Evolutionary conservation across 2,329 filamentous ascomycete species (phyloP), one percentile per base, ranked within the genome.

Genomic region (Coleophoma crateriformis): DNA sequence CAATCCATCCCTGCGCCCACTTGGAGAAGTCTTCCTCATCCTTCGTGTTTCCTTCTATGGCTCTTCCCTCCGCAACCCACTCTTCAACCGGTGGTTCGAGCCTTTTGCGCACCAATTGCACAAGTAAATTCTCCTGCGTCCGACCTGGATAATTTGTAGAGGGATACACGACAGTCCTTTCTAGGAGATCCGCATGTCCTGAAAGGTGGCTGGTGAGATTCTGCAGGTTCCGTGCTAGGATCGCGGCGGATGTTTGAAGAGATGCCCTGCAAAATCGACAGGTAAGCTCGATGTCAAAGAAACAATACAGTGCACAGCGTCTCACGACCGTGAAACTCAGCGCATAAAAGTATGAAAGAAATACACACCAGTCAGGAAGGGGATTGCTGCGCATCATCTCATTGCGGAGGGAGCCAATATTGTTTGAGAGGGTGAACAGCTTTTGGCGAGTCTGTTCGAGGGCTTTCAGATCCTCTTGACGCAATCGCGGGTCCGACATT

Each of bases 31-130:
- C 74, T 46, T 77, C 71, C 37, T 84, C 67, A 46, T 84, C 75
- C 1, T 71, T 59, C 7, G 64, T 70, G 35, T 47, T 49, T 46
- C 44, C 55, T 34, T 54, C 59, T 27, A 71, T 71, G 50, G 73
- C 73, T 34, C 79, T 77, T 1, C 83, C 85, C 46, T 82, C 72
- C 19, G 82, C 78, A 22, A 92, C 82, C 70, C 85, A 84, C 50
- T 84, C 81, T 63, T 91, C 87, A 15, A 90, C 83, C 20, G 81
- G 76, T 0, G 88, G 88, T 57, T 94, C 89, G 45, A 90, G 77
- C 65, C 94, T 94, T 69, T 94, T 95, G 37, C 89, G 84, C 33
- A 95, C 73, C 2, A 95, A 74, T 59, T 85, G 80, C 22, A 79
- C 75, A 1, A 92, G 75, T 4, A 88, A 74, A 45, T 67, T 70